phyloP scores from a whole-genome alignment of 129 eudicot species.

The Chrysanthemum lavandulifolium region DNA sequence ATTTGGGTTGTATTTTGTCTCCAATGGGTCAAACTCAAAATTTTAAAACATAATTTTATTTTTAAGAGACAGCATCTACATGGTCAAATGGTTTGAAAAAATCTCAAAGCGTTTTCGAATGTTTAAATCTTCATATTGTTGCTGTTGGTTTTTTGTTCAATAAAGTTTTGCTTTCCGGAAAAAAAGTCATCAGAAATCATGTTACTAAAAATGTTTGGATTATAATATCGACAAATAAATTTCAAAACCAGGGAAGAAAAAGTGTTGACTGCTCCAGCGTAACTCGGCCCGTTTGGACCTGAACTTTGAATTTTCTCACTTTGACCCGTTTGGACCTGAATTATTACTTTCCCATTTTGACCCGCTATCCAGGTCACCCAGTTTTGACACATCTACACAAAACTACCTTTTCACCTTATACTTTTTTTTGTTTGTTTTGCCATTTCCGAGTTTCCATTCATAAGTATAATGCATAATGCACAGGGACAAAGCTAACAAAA shows the following conservation, averaged over 20 bases:
- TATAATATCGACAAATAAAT: neutral
- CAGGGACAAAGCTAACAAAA: constrained; percentile 89
- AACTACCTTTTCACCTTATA: neutral
- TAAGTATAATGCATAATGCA: constrained; percentile 19
- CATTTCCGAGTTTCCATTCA: neutral
- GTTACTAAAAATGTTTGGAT: neutral
- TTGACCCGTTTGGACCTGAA: neutral
- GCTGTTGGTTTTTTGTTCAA: too few species aligned
- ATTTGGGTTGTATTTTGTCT: neutral
- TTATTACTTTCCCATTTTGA: neutral
- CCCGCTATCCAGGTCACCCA: neutral
- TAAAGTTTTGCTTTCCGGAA: too few species aligned
- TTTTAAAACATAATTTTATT: too few species aligned
- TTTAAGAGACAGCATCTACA: neutral
- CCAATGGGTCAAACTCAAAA: neutral
- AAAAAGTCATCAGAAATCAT: too few species aligned
- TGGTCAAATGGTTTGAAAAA: neutral
- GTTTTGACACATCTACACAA: neutral
- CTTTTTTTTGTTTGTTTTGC: neutral
- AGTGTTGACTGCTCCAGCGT: too few species aligned
- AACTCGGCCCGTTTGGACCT: neutral
- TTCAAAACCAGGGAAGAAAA: neutral
- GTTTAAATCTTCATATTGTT: too few species aligned
- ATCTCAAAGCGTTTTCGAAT: neutral
- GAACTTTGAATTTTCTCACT: neutral